These are phyloP conservation scores for Yamadazyma philogaea DNA, from an alignment of 805 yeast genomes.

Conservation along the genomic window DNA sequence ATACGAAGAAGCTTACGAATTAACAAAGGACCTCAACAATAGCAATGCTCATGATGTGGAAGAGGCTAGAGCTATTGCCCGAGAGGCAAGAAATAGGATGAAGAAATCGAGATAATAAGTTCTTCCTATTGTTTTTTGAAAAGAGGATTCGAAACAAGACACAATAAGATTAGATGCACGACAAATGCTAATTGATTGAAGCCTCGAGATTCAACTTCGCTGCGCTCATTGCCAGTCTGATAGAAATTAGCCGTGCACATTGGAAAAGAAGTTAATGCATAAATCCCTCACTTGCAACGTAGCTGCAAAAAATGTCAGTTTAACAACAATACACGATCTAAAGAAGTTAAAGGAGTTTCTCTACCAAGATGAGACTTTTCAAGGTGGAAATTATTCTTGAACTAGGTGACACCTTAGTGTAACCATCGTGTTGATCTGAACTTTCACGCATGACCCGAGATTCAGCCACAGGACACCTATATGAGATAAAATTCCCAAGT, in stretches of 20 bases:
- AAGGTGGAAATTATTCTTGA: too few relatives aligned
- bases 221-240: background rate
- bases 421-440: too few relatives aligned
- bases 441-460: too few relatives aligned
- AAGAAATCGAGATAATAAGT: conserved; percentile 8
- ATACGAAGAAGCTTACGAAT: conserved; percentile 66
- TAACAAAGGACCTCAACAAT: conserved; percentile 62
- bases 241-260: background rate
- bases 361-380: too few relatives aligned
- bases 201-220: background rate
- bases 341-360: too few relatives aligned
- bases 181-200: too few relatives aligned
- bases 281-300: background rate
- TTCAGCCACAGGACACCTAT: too few relatives aligned
- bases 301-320: background rate
- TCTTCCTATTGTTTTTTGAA: background rate
- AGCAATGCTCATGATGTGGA: conserved; percentile 86
- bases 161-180: background rate
- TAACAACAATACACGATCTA: too few relatives aligned
- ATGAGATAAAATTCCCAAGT: too few relatives aligned
- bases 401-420: too few relatives aligned
- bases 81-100: conserved; percentile 67
- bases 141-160: background rate
- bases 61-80: conserved; percentile 80
- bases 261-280: background rate